These are phyloP conservation scores for Protomyces inundatus DNA, from an alignment of 1,139 yeast genomes.

Conservation along the genomic window DNA sequence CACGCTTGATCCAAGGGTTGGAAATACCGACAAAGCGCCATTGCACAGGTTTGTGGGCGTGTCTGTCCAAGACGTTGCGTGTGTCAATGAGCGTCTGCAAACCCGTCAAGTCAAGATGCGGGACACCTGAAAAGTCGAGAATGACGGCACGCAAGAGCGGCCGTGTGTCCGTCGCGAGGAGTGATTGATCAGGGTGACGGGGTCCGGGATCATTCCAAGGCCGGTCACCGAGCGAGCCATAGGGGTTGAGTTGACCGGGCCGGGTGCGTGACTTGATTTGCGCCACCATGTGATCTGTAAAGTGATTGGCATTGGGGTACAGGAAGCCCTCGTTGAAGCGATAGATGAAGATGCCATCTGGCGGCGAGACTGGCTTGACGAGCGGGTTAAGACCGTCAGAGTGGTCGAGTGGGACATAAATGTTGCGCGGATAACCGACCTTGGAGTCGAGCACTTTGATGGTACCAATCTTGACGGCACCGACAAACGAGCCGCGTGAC, in stretches of 20 bases:
- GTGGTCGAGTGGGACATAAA: slow-evolving; percentile 57
- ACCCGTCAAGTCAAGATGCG: slow-evolving; percentile 73
- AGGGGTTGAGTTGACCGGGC: slow-evolving; percentile 51
- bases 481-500: slow-evolving; percentile 79
- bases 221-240: slow-evolving; percentile 56
- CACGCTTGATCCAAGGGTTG: slow-evolving; percentile 82
- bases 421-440: slow-evolving; percentile 23
- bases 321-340: slow-evolving; percentile 76
- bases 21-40: slow-evolving; percentile 82
- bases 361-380: slow-evolving; percentile 59
- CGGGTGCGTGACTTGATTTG: slow-evolving; percentile 59
- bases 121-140: slow-evolving; percentile 72
- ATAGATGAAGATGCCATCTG: slow-evolving; percentile 84
- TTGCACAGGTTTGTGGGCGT: slow-evolving; percentile 80
- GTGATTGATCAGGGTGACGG: slow-evolving; percentile 33
- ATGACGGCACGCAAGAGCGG: slow-evolving; percentile 69
- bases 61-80: slow-evolving; percentile 62
- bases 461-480: slow-evolving; percentile 66
- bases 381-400: slow-evolving; percentile 47
- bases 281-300: slow-evolving; percentile 63
- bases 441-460: slow-evolving; percentile 17
- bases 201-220: slow-evolving; percentile 94
- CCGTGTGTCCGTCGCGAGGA: slow-evolving; percentile 45
- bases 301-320: slow-evolving; percentile 74
- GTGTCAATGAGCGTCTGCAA: slow-evolving; percentile 73